Conservation (phyloP, 2,329 filamentous ascomycete genomes). For the Blumeriella jaapii region DNA sequence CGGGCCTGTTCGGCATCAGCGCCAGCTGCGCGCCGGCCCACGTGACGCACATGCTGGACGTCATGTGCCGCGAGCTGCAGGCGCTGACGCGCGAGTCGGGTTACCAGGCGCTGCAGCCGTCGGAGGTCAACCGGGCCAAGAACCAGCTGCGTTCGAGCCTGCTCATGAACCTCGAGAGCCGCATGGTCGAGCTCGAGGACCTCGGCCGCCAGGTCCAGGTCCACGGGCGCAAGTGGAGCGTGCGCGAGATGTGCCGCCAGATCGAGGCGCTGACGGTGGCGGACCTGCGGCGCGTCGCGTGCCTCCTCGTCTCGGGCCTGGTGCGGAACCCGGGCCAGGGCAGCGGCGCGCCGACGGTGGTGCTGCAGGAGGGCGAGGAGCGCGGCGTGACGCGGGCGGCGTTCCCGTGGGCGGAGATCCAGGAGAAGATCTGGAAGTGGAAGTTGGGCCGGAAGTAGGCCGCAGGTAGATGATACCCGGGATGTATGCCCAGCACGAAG, state of each 20-base stretch:
- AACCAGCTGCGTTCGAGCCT: slow-evolving; percentile 86
- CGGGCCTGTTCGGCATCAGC: slow-evolving; percentile 87
- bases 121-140: slow-evolving; percentile 85
- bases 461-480: background rate
- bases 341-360: slow-evolving; percentile 83
- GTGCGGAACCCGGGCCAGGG: slow-evolving; percentile 66
- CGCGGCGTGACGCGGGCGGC: slow-evolving; percentile 50
- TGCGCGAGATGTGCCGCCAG: slow-evolving; percentile 80
- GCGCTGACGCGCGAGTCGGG: slow-evolving; percentile 66
- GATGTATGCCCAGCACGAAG: too few species aligned
- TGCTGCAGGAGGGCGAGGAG: slow-evolving; percentile 80
- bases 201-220: slow-evolving; percentile 91
- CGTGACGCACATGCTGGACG: slow-evolving; percentile 77
- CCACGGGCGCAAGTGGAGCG: slow-evolving; percentile 85
- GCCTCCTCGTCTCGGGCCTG: slow-evolving; percentile 62
- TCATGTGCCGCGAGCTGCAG: slow-evolving; percentile 85
- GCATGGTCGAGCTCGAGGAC: slow-evolving; percentile 97
- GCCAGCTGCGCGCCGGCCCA: slow-evolving; percentile 72
- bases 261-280: slow-evolving; percentile 73
- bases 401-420: slow-evolving; percentile 79
- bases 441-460: slow-evolving; percentile 55
- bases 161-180: slow-evolving; percentile 93
- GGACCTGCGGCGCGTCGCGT: slow-evolving; percentile 74
- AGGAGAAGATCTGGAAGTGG: slow-evolving; percentile 76
- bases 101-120: slow-evolving; percentile 56